These are phyloP conservation scores for Clohesyomyces aquaticus DNA, from an alignment of 495 filamentous ascomycete genomes.

Conservation along the genomic window DNA sequence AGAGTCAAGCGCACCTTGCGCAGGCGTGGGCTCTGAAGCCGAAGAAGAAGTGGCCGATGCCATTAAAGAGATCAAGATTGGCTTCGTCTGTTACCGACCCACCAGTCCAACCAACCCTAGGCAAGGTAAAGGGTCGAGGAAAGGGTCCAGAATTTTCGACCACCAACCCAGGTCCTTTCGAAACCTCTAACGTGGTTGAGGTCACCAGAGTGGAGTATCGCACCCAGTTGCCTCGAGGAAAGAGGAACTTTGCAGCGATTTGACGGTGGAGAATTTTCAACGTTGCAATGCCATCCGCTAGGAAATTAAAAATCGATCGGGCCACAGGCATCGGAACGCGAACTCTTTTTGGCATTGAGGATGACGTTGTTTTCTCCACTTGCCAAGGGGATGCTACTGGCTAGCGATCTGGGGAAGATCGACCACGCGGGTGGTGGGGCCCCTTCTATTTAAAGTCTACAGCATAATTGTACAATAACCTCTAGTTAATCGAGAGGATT, in stretches of 20 bases:
- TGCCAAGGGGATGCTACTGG: not conserved
- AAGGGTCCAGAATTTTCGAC: not conserved
- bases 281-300: not conserved
- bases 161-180: not conserved
- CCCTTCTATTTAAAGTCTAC: too few relatives aligned
- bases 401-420: not conserved
- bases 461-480: slow-evolving; percentile 7
- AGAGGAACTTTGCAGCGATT: not conserved
- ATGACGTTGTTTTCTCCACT: slow-evolving; percentile 4
- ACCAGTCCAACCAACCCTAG: not conserved
- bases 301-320: not conserved
- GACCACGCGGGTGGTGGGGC: not conserved
- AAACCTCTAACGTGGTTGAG: not conserved
- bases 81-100: not conserved
- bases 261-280: not conserved
- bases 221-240: not conserved
- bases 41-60: slow-evolving; percentile 6
- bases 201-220: not conserved
- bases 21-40: slow-evolving; percentile 8
- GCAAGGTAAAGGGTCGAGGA: not conserved
- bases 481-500: not conserved
- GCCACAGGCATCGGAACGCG: not conserved
- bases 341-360: not conserved
- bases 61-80: not conserved
- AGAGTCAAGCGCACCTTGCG: slow-evolving; percentile 18